Base-by-base conservation (phyloP, 768 basidiomycete species). In the Mrakia hoshinonis region DNA sequence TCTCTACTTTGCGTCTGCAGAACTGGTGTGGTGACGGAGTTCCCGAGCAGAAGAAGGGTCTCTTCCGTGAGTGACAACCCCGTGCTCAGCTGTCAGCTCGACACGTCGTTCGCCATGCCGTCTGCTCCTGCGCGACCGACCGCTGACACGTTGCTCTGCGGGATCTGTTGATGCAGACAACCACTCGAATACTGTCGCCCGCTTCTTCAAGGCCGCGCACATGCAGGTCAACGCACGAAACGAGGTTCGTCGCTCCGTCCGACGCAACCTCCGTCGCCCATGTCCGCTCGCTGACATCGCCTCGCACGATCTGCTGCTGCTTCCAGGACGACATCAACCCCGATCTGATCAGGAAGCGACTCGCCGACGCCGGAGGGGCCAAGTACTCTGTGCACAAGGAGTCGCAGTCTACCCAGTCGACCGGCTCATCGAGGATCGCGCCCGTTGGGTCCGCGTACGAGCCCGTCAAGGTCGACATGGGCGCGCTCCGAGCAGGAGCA, bases 361-460 rank as follows among this genome's bases (percentile, higher is more conserved):
- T 95, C n/a, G 87, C 88, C 81, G 87, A 88, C 22, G 88, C 91
- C 12, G 92, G 90, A 15, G 92, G 92, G n/a, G 86, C 91, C 0
- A 91, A 86, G 76, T 98, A 98, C 79, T 89, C 90, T 4, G 83
- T 86, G 0, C 92, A 93, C 76, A 87, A 88, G 62, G 90, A 93
- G 76, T 54, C 68, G 12, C 75, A 70, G 12, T n/a, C 48, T 47
- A 78, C 88, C 0, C 86, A 88, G 70, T 87, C 84, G 76, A 34
- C 29, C 3, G 55, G 55, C 29, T 29, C 29, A 55, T 12, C 26
- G 74, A 89, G 89, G 5, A 92, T 94, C 74, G 85, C 88, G 0
- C 89, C 92, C 22, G 78, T 79, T 64, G 77, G 74, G 4, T 73
- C 74, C 1, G 58, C 67, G n/a, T 79, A 79, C 68, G 73, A 73